Conservation (phyloP, 352 stramenopile species). For the Pythium rishiriense region DNA sequence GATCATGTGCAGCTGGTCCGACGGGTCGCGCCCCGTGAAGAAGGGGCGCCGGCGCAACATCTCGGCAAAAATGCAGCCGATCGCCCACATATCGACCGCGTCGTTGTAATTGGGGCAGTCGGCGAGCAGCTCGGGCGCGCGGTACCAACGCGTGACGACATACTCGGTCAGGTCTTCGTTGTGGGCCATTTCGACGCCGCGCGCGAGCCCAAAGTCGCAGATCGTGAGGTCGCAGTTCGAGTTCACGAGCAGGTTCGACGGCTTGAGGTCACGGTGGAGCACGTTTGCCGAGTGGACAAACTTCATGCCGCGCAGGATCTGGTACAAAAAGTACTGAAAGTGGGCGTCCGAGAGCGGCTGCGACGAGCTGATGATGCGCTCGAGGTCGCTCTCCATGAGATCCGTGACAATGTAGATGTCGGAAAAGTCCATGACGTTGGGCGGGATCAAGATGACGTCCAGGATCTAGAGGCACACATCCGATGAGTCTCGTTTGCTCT, state of each 20-base stretch:
- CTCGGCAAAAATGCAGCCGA: slow-evolving; percentile 99
- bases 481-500: neutral
- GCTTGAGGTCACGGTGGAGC: slow-evolving; percentile 97
- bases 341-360: slow-evolving; percentile 45
- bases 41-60: slow-evolving; percentile 95
- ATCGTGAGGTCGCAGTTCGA: slow-evolving; percentile 92
- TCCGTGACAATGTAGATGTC: slow-evolving; percentile 85
- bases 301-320: slow-evolving; percentile 86
- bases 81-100: slow-evolving; percentile 94
- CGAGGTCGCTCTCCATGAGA: slow-evolving; percentile 66
- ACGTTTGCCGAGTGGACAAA: slow-evolving; percentile 95
- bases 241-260: slow-evolving; percentile 96
- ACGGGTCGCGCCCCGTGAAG: slow-evolving; percentile 81
- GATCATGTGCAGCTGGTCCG: slow-evolving; percentile 86
- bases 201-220: slow-evolving; percentile 90
- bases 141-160: slow-evolving; percentile 97
- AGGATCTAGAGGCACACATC: slow-evolving; percentile 48
- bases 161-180: slow-evolving; percentile 69
- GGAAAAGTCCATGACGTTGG: slow-evolving; percentile 83
- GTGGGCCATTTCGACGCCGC: slow-evolving; percentile 62
- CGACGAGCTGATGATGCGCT: slow-evolving; percentile 61
- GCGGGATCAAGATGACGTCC: slow-evolving; percentile 79
- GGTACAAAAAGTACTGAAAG: slow-evolving; percentile 61
- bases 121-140: slow-evolving; percentile 91
- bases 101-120: slow-evolving; percentile 97